Evolutionary conservation across 1,139 yeast species (phyloP).

Genomic region (Hyphopichia wangnamkhiaoensis): DNA sequence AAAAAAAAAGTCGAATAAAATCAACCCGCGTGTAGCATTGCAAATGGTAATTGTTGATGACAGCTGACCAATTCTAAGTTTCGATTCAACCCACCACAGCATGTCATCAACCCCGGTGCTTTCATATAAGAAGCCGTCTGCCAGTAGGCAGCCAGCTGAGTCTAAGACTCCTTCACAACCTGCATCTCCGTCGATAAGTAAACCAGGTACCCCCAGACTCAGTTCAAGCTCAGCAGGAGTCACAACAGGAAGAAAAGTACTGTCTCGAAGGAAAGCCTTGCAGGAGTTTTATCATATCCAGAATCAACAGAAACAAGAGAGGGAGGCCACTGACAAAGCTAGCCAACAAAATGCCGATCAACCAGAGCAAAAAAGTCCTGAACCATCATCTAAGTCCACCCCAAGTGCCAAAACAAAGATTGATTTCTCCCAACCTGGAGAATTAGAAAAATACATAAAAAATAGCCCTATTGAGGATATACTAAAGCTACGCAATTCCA

Average conservation of each 20-base stretch:
- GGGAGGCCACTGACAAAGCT: conserved; percentile 4
- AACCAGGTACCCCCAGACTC: conserved; percentile 11
- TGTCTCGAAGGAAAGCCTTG: conserved; percentile 44
- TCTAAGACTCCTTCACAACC: conserved; percentile 7
- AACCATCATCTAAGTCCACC: neutral
- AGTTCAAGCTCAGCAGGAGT: conserved; percentile 9
- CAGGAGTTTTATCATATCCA: conserved; percentile 45
- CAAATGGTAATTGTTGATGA: too few species aligned
- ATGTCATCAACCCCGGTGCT: conserved; percentile 12
- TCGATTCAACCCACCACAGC: too few species aligned
- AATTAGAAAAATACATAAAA: conserved; percentile 34
- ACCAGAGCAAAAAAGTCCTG: conserved; percentile 5
- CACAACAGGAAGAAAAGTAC: conserved; percentile 27
- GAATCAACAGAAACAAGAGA: conserved; percentile 14
- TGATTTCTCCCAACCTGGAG: conserved; percentile 23
- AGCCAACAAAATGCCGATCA: conserved; percentile 3
- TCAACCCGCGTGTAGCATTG: too few species aligned
- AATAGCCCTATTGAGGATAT: conserved; percentile 36
- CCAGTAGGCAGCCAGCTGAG: neutral
- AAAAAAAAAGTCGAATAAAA: neutral
- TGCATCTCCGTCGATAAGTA: conserved; percentile 10
- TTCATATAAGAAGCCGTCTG: conserved; percentile 30
- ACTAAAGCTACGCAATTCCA: conserved; percentile 34
- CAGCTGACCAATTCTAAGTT: too few species aligned
- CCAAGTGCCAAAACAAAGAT: conserved; percentile 1